A percentile compares a stretch with the other conserved stretches of the same genome.
Conservation (phyloP, 2,329 filamentous ascomycete species). For the Microsporum canis region DNA sequence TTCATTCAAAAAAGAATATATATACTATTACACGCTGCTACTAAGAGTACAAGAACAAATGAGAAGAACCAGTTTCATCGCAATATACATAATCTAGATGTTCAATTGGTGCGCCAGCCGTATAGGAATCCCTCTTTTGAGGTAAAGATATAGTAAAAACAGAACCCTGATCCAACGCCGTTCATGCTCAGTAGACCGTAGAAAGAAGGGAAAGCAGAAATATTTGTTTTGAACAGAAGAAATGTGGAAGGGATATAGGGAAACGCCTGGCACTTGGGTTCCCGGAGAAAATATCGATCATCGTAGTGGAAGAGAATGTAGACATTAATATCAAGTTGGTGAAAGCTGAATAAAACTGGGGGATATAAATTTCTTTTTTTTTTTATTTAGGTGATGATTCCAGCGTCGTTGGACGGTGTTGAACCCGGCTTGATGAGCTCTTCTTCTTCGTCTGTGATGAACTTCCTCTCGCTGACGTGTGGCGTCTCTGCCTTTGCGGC, state of each 20-base stretch:
- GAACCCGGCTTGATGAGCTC: constrained; percentile 57
- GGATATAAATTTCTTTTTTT: too few relatives aligned
- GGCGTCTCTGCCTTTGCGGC: constrained; percentile 30
- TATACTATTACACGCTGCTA: background rate
- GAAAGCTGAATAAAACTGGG: background rate
- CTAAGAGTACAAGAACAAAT: background rate
- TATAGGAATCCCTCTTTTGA: background rate
- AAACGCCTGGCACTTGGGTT: background rate
- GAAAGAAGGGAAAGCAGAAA: background rate
- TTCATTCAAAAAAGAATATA: background rate
- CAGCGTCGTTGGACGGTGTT: constrained; percentile 6
- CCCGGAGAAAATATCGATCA: background rate
- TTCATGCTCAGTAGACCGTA: background rate
- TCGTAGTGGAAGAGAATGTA: background rate
- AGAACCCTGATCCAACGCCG: constrained; percentile 2
- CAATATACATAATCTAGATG: constrained; percentile 1
- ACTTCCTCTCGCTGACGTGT: constrained; percentile 81
- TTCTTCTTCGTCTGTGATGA: constrained; percentile 54
- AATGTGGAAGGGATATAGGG: background rate
- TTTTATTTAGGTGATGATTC: background rate
- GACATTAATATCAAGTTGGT: background rate
- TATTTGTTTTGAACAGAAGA: background rate
- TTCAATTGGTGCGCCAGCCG: background rate
- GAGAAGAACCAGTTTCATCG: background rate
- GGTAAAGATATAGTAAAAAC: background rate